Evolutionary conservation across 768 basidiomycete genomes (phyloP), one percentile per base, ranked within the genome.

Genomic region (Tephrocybe rancida): DNA sequence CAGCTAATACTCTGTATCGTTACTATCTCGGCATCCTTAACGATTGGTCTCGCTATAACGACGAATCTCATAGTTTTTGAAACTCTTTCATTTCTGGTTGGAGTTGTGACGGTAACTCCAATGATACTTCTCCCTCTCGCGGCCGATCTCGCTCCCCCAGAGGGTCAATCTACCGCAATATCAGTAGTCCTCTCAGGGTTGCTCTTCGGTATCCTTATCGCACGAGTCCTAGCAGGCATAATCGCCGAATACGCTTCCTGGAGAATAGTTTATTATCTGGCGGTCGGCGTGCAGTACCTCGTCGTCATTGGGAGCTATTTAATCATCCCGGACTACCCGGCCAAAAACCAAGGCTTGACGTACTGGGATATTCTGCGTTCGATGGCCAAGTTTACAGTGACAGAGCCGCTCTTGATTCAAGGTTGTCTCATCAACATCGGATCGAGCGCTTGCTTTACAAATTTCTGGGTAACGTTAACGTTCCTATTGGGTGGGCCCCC

Each of bases 401-500:
- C 87, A 0, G 89, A 94, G 66, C 92, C 92, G 0, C 70, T 86
- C 18, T 71, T 95, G 27, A 76, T 92, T 8, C 91, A 94, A 65
- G 73, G 78, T 1, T 72, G 78, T 54, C 67, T 89, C 58, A 73
- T 90, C 60, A 79, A 82, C 59, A 64, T 89, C 14, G 77, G 73
- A 16, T 79, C 78, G 51, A 84, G 84, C 24, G 85, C 82, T 44
- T 85, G 70, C 45, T 80, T 79, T 55, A 74, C 72, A 8, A 77
- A 74, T 57, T 86, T 83, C 57, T 85, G 86, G 86, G 85, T 87
- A 1, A 87, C 87, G 1, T 66, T 90, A 54, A 92, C 91, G 0
- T 95, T 92, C 73, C 72, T 93, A 19, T 82, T 94, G 2, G 86
- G 85, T 11, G 88, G 85, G 6, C 66, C 83, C 2, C 87, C 87